Evolutionary conservation across 2,329 filamentous ascomycete species (phyloP).

Genomic region (Madurella fahalii): DNA sequence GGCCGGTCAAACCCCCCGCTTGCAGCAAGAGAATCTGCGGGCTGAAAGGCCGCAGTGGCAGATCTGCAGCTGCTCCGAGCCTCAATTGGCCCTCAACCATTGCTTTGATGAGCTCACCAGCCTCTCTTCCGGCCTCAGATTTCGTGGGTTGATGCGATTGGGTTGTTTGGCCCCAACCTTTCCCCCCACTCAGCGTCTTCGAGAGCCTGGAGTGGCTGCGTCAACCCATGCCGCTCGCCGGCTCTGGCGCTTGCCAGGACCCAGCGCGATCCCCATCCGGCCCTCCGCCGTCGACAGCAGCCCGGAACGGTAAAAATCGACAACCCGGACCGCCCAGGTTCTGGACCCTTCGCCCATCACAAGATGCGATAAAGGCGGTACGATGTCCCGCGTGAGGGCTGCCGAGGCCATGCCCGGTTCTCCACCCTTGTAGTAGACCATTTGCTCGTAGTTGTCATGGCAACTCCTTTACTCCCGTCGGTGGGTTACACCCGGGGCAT

Average conservation of each 20-base stretch:
- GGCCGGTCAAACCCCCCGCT: constrained; percentile 20
- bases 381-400: not conserved
- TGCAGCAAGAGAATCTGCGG: constrained; percentile 23
- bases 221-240: no score
- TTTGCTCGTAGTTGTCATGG: constrained; percentile 22
- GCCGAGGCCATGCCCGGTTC: constrained; percentile 17
- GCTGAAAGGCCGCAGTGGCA: constrained; percentile 14
- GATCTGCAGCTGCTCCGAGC: constrained; percentile 17
- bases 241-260: no score
- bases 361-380: constrained; percentile 1
- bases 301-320: not conserved
- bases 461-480: constrained; percentile 16
- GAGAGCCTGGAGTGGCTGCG: not conserved
- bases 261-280: not conserved
- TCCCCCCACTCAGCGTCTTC: not conserved
- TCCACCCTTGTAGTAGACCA: constrained; percentile 14
- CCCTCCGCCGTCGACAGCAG: not conserved
- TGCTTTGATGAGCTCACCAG: constrained; percentile 16
- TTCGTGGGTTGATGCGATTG: constrained; percentile 29
- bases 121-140: constrained; percentile 20
- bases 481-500: not conserved
- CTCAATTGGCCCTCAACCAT: constrained; percentile 22
- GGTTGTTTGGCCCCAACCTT: constrained; percentile 17
- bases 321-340: not conserved
- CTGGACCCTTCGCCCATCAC: not conserved